Evolutionary conservation across 768 basidiomycete genomes (phyloP), one percentile per base, ranked within the genome.

Genomic region (Baorangia bicolor): DNA sequence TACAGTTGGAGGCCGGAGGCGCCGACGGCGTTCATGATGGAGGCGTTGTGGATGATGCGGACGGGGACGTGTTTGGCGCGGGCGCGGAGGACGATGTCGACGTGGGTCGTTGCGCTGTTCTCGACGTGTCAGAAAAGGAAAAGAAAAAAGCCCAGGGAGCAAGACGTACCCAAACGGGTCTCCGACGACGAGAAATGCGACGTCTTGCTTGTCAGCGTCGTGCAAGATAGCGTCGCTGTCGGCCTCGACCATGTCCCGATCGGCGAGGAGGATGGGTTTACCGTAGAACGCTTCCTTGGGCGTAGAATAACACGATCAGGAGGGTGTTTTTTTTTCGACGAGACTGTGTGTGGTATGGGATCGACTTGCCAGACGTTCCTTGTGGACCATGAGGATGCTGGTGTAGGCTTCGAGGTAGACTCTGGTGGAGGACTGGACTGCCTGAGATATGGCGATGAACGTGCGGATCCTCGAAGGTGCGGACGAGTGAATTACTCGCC

Each of bases 321-420:
- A n/a, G n/a, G n/a, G n/a, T n/a, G n/a, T n/a, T n/a, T n/a, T n/a
- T n/a, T n/a, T n/a, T n/a, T n/a, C n/a, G n/a, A n/a, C n/a, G n/a
- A n/a, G n/a, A n/a, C n/a, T n/a, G n/a, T n/a, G n/a, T n/a, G n/a
- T n/a, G n/a, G n/a, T n/a, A n/a, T n/a, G n/a, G n/a, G n/a, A 57
- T 50, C 1, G 46, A 82, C 90, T 59, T 64, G 92, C 95, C 75
- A 99, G 77, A 45, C 85, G 82, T 53, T 89, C 88, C 67, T 92
- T 92, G 51, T 85, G 79, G n/a, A 96, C 85, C 85, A 95, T 93
- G 45, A 99, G 79, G 63, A 98, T 94, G 69, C 90, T 93, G 3
- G 97, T 99, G 76, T 99, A 99, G 1, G 93, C 92, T 72, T 99
- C 96, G 28, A 98, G 86, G 70, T 98, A 99, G 25, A 98, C 86